Percentiles rank a stretch among this genome's conserved stretches.
These are phyloP conservation scores for Xylaria cubensis DNA, from an alignment of 495 filamentous ascomycete species.

Conservation along the genomic window DNA sequence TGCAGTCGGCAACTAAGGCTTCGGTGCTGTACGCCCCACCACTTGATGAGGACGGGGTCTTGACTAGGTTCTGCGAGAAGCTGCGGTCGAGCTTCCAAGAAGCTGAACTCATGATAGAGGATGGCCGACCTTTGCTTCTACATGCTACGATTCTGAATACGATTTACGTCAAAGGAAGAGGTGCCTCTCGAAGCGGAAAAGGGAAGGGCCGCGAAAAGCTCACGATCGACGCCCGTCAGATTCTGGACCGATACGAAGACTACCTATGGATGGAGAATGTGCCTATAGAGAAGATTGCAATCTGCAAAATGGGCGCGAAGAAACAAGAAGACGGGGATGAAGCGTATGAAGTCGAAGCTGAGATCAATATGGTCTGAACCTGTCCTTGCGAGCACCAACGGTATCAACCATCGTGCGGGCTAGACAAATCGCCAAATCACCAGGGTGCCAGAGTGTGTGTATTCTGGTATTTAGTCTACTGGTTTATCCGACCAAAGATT, in stretches of 20 bases:
- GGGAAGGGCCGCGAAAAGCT: conserved; percentile 44
- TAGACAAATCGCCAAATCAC: not conserved
- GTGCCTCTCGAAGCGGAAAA: conserved; percentile 38
- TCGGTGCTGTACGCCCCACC: conserved; percentile 57
- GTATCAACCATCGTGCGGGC: not conserved
- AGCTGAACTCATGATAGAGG: conserved; percentile 65
- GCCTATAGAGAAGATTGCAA: conserved; percentile 65
- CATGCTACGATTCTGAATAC: conserved; percentile 92
- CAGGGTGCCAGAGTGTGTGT: not conserved
- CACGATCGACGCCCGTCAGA: conserved; percentile 59
- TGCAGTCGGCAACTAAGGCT: conserved; percentile 49
- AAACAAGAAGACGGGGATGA: conserved; percentile 55
- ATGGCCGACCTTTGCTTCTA: conserved; percentile 71
- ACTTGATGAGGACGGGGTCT: conserved; percentile 58
- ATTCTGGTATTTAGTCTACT: not conserved
- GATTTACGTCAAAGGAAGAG: conserved; percentile 66
- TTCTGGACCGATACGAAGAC: conserved; percentile 59
- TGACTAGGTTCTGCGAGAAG: conserved; percentile 68
- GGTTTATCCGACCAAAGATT: not conserved
- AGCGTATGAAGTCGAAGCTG: conserved; percentile 59
- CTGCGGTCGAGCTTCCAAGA: conserved; percentile 67
- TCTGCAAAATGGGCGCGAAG: conserved; percentile 82
- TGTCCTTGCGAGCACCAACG: not conserved
- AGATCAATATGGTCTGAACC: conserved; percentile 45
- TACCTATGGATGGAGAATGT: conserved; percentile 68